Evolutionary conservation across 2,329 filamentous ascomycete genomes (phyloP), one percentile per base, ranked within the genome.

Genomic region (Aspergillus sp.): DNA sequence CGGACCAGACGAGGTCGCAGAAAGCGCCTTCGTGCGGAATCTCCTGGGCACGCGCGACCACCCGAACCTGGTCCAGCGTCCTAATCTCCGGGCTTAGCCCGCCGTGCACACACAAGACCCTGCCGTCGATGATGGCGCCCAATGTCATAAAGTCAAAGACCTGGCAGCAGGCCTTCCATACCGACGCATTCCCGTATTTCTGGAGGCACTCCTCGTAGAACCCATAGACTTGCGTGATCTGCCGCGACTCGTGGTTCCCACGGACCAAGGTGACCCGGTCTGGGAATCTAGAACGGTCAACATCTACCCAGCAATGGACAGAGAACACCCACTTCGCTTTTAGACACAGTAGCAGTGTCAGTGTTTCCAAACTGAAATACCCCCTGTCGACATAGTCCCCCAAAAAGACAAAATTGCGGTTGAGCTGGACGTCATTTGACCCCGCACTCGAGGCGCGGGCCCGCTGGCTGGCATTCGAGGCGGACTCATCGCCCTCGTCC

Each of bases 121-220:
- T 78, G 49, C 80, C 80, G 49, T 84, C 80, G 44, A 84, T 80
- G 47, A 83, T 74, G 32, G 80, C 80, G 34, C 79, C 80, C 36
- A 84, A 69, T 12, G 80, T 79, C 43, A 85, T 74, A 54, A 82
- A 85, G 57, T 85, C 80, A 51, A 85, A 85, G 26, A 85, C 77
- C 57, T 84, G 80, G 48, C 80, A 84, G 57, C 81, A 84, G 32
- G 78, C 80, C 59, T 84, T 84, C 80, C 80, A 85, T 33, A 85
- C 80, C 19, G 78, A 81, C 5, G 80, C 80, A 56, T 83, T 84
- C 39, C 80, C 80, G 49, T 85, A 85, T 54, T 85, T 85, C 45
- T 79, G 76, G 45, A 82, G 71, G 51, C 80, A 85, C 53, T 85
- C 80, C 52, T 84, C 80, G 58, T 84, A 84, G 58, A 85, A 85